Evolutionary conservation across 352 stramenopile species (phyloP), one percentile per base, ranked within the genome.

Genomic region (Phytophthora sojae): DNA sequence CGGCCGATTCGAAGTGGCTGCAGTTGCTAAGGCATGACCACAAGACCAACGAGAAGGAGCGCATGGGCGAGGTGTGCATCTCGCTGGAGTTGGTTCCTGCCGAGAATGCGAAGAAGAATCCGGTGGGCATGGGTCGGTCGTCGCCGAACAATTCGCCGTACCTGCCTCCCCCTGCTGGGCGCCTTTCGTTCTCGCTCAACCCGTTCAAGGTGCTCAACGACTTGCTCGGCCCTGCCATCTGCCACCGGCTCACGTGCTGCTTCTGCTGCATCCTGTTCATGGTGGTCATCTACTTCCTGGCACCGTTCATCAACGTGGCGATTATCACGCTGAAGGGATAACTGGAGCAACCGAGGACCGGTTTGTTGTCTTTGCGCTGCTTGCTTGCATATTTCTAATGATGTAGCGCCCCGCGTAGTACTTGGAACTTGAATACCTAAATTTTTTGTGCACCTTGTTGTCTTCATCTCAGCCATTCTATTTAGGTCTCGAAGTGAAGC

Each of bases 121-220:
- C 80, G 0, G 89, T 95, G 29, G 95, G 95, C 60, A 76, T 82
- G n/a, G 95, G 94, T 35, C 88, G 95, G 9, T 89, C 78, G 30
- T 85, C 96, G 21, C 95, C 95, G 7, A 99, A 99, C 81, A 95
- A 94, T 64, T 96, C 96, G 59, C 95, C 95, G 30, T 97, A 97
- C 71, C 79, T 98, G 32, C 95, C 95, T 12, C 91, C 91, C 9
- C 94, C 95, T 9, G 88, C 88, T 25, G 95, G 95, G 8, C 85
- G 96, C 8, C 75, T 98, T 2, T 96, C 96, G 65, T 97, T 97
- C 75, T 95, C 84, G 14, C 81, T 96, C 61, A 98, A 98, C 71
- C 93, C 93, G 51, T 97, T 97, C 74, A 95, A 94, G 71, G 80
- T 98, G 6, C 82, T 96, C 52, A 92, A 88, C 64, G 90, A 97